A percentile compares a stretch with the other conserved stretches of the same genome.
phyloP scores from a whole-genome alignment of 2,329 filamentous ascomycete genomes.

The Penicillium sp. region DNA sequence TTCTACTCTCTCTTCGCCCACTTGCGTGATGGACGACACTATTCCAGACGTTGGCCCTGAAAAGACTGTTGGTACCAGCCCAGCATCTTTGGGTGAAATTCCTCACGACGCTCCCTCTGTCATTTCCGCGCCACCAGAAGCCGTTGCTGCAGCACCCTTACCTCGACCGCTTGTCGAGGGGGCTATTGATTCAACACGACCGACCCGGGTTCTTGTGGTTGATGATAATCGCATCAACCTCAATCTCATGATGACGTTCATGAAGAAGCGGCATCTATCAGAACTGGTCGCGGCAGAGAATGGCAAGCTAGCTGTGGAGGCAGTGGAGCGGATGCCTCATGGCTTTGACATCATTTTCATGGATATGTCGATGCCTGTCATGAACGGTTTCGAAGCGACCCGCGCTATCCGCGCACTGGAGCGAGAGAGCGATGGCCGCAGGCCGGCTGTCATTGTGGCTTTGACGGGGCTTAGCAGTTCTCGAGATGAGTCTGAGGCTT shows the following conservation, averaged over 20 bases:
- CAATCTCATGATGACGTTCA: conserved; percentile 49
- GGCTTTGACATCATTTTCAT: conserved; percentile 53
- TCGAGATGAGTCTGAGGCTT: conserved; percentile 49
- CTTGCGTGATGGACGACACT: not conserved
- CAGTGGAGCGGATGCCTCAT: conserved; percentile 36
- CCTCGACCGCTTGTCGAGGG: conserved; percentile 22
- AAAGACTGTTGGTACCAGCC: not conserved
- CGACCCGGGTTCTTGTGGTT: conserved; percentile 46
- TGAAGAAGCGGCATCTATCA: conserved; percentile 44
- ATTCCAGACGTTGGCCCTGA: not conserved
- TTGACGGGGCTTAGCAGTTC: conserved; percentile 51
- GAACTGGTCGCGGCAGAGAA: conserved; percentile 47
- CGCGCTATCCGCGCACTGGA: conserved; percentile 51
- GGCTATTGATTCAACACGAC: conserved; percentile 12
- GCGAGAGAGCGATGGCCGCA: conserved; percentile 37
- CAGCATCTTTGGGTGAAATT: not conserved
- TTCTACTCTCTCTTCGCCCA: conserved; percentile 1
- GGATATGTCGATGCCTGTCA: conserved; percentile 55
- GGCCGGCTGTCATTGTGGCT: conserved; percentile 48
- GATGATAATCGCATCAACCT: conserved; percentile 54
- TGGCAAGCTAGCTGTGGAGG: conserved; percentile 49
- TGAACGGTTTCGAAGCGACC: conserved; percentile 54
- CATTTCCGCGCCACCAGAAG: conserved; percentile 12
- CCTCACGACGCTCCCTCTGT: conserved; percentile 12
- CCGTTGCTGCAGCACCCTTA: conserved; percentile 15